Evolutionary conservation across 192 early-diverging fungal genomes (phyloP).

Genomic region (Ambispora gerdemannii): DNA sequence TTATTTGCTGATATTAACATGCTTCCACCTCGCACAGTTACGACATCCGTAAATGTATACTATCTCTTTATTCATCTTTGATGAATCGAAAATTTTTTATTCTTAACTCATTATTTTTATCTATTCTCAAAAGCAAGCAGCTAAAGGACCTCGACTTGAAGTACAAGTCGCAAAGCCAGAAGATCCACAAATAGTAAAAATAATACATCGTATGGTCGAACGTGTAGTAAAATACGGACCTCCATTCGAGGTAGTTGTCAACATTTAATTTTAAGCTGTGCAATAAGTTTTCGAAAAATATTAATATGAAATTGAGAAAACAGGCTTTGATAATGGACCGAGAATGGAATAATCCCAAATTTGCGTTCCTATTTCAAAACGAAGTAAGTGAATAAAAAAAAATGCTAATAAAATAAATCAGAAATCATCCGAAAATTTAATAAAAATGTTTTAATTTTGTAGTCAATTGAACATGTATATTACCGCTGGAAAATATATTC

Average conservation of each 20-base stretch:
- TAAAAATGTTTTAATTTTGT: too few relatives aligned
- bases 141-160: conserved; percentile 51
- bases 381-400: conserved; percentile 46
- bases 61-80: not conserved
- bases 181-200: conserved; percentile 48
- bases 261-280: too few relatives aligned
- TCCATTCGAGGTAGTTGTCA: conserved; percentile 59
- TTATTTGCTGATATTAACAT: conserved; percentile 5
- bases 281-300: too few relatives aligned
- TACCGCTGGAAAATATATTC: conserved; percentile 94
- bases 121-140: not conserved
- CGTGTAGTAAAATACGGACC: conserved; percentile 72
- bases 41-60: not conserved
- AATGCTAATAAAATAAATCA: too few relatives aligned
- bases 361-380: conserved; percentile 70
- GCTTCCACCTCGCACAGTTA: not conserved
- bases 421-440: too few relatives aligned
- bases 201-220: conserved; percentile 86
- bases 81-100: not conserved
- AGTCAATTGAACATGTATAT: conserved; percentile 77
- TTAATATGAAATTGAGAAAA: conserved; percentile 22
- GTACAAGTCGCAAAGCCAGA: conserved; percentile 63
- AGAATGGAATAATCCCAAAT: conserved; percentile 61
- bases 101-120: not conserved
- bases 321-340: conserved; percentile 61